These are phyloP conservation scores for Pseudogymnoascus pannorum DNA, from an alignment of 2,329 filamentous ascomycete species.

Conservation along the genomic window DNA sequence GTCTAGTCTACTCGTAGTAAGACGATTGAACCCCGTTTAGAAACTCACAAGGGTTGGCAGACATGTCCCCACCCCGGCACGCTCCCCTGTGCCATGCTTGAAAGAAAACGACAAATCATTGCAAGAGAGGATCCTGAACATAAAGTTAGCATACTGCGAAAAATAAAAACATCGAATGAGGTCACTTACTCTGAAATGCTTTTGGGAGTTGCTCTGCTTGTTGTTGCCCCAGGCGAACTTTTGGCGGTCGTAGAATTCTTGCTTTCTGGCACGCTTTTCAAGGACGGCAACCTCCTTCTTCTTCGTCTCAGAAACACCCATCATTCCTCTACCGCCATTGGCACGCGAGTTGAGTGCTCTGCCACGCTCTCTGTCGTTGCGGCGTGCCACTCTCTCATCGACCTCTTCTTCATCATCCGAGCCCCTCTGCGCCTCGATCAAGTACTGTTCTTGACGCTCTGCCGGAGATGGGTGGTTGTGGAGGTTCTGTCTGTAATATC, in stretches of 20 bases:
- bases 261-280: constrained; percentile 62
- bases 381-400: constrained; percentile 30
- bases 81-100: not conserved
- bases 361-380: constrained; percentile 36
- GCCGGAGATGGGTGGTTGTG: constrained; percentile 72
- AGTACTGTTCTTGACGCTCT: constrained; percentile 63
- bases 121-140: constrained; percentile 29
- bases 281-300: constrained; percentile 59
- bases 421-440: constrained; percentile 47
- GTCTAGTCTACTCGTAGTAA: not conserved
- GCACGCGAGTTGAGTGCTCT: constrained; percentile 58
- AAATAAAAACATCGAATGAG: not conserved
- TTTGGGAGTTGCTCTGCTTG: constrained; percentile 58
- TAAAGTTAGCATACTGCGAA: constrained; percentile 17
- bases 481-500: constrained; percentile 90
- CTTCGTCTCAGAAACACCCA: constrained; percentile 68
- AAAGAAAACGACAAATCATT: constrained; percentile 21
- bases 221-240: constrained; percentile 64
- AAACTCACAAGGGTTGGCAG: not conserved
- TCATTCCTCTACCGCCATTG: constrained; percentile 68
- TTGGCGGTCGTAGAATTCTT: constrained; percentile 53
- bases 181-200: constrained; percentile 56
- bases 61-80: not conserved
- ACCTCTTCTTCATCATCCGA: constrained; percentile 39
- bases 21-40: not conserved